Evolutionary conservation across 148 eudicot genomes (phyloP).

Genomic region (Amaranthus cruentus): DNA sequence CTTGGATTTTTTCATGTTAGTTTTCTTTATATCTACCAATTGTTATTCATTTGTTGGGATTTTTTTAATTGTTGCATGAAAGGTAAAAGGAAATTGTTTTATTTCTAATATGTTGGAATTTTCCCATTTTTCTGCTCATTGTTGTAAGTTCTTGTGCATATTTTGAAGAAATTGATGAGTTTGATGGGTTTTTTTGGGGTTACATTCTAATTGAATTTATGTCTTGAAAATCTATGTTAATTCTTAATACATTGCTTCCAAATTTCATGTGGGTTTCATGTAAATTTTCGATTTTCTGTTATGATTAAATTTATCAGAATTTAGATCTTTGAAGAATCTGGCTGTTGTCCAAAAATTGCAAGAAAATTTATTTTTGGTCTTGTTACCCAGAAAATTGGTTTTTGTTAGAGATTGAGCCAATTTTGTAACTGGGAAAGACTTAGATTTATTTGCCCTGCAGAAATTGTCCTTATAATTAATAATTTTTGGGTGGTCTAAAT

Average conservation of each 20-base stretch:
- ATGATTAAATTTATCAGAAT: too few relatives aligned
- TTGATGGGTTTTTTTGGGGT: neutral
- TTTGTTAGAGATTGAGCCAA: neutral
- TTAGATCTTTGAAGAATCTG: too few relatives aligned
- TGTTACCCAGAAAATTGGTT: neutral
- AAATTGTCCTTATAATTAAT: neutral
- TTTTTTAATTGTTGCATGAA: neutral
- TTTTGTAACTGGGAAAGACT: neutral
- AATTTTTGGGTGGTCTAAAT: neutral
- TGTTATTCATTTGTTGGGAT: neutral
- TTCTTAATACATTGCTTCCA: neutral
- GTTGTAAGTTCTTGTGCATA: neutral
- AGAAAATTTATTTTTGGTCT: too few relatives aligned
- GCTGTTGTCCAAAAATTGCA: too few relatives aligned
- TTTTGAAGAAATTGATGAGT: neutral
- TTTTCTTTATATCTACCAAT: neutral
- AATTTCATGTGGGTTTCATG: neutral
- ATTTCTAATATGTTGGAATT: neutral
- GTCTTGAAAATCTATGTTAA: neutral
- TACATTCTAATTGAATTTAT: neutral
- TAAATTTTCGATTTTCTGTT: neutral
- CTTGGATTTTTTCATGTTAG: conserved; percentile 84
- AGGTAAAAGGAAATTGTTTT: neutral
- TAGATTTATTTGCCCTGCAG: neutral
- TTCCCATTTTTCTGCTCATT: neutral